phyloP scores from a whole-genome alignment of 2,329 filamentous ascomycete species.

The Fusarium camptoceras region DNA sequence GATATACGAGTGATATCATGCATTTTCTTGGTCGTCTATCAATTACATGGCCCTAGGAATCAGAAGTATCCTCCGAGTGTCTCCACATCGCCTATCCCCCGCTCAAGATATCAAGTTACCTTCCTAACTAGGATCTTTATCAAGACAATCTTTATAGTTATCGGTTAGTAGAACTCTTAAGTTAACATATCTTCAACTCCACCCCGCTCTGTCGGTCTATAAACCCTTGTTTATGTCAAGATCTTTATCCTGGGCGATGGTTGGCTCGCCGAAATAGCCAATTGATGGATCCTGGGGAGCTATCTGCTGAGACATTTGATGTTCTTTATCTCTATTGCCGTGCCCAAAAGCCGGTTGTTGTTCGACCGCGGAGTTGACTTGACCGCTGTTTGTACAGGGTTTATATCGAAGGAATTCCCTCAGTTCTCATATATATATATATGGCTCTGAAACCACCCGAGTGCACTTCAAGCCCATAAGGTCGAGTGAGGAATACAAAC shows the following conservation, averaged over 20 bases:
- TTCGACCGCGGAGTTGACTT: background rate
- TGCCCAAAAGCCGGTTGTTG: background rate
- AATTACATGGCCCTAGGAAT: constrained; percentile 11
- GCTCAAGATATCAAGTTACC: constrained; percentile 1
- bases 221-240: background rate
- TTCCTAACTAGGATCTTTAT: constrained; percentile 24
- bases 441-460: background rate
- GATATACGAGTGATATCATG: background rate
- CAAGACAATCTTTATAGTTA: constrained; percentile 28
- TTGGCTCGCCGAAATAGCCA: background rate
- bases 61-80: background rate
- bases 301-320: no score
- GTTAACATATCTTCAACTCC: background rate
- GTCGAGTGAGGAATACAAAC: background rate
- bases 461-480: background rate
- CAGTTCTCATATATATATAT: background rate
- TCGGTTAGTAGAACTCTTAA: background rate
- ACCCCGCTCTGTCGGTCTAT: constrained; percentile 16
- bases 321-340: background rate
- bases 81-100: constrained; percentile 20
- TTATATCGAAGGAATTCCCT: background rate
- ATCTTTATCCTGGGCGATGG: background rate
- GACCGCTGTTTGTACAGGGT: background rate
- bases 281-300: background rate
- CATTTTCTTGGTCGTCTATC: background rate